Percentiles rank a stretch among this genome's conserved stretches.
phyloP scores from a whole-genome alignment of 2,329 filamentous ascomycete genomes.

The Nannizziopsis barbatae region DNA sequence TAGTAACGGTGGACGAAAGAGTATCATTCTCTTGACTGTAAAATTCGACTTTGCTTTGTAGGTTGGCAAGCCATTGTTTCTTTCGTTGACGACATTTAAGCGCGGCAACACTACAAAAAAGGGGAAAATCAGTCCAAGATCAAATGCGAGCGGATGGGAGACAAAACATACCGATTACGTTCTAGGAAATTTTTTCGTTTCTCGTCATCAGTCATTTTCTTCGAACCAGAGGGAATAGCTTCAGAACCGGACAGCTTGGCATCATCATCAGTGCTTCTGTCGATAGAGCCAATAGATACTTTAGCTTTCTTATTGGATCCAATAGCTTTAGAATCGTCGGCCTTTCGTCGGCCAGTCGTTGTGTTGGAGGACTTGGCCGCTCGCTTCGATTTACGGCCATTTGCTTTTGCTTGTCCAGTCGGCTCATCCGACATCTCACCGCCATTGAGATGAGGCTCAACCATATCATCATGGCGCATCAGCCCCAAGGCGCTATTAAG shows the following conservation, averaged over 20 bases:
- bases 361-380: constrained; percentile 38
- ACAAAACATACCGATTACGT: constrained; percentile 65
- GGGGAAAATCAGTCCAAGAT: constrained; percentile 20
- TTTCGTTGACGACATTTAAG: constrained; percentile 95
- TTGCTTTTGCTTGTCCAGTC: constrained; percentile 54
- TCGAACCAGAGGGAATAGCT: constrained; percentile 29
- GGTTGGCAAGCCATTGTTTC: constrained; percentile 95
- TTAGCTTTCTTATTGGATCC: constrained; percentile 65
- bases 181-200: constrained; percentile 98
- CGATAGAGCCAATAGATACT: constrained; percentile 38
- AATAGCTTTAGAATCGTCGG: constrained; percentile 56
- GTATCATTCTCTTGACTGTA: constrained; percentile 87
- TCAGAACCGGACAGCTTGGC: constrained; percentile 46
- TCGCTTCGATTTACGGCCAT: constrained; percentile 60
- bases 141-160: constrained; percentile 16
- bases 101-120: constrained; percentile 63
- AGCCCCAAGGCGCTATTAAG: constrained; percentile 26
- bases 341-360: constrained; percentile 64
- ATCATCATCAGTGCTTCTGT: constrained; percentile 58
- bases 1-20: constrained; percentile 69
- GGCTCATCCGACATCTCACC: constrained; percentile 59
- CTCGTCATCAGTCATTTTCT: constrained; percentile 97
- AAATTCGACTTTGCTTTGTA: constrained; percentile 88
- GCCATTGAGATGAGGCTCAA: constrained; percentile 41
- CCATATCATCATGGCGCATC: constrained; percentile 45